These are phyloP conservation scores for Colletotrichum kahawae DNA, from an alignment of 2,329 filamentous ascomycete species.

Conservation along the genomic window DNA sequence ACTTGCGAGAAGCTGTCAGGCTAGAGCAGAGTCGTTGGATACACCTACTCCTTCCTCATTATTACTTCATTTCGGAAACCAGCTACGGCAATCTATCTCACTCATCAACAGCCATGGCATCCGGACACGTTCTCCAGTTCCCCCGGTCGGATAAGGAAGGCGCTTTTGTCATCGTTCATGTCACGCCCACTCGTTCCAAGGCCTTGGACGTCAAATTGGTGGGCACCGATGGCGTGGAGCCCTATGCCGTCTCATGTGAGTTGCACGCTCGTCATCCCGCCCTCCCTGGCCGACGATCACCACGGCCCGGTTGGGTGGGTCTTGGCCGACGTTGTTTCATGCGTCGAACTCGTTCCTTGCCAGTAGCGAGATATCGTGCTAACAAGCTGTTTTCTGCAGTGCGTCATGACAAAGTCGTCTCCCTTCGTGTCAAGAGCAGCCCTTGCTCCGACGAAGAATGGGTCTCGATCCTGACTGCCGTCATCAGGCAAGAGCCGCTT, in stretches of 20 bases:
- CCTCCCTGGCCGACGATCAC: slow-evolving; percentile 16
- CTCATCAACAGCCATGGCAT: slow-evolving; percentile 4
- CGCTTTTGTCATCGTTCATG: slow-evolving; percentile 65
- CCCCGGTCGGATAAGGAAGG: slow-evolving; percentile 57
- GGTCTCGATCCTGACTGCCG: slow-evolving; percentile 62
- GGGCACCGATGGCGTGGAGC: slow-evolving; percentile 69
- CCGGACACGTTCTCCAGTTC: slow-evolving; percentile 57
- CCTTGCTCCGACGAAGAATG: slow-evolving; percentile 69
- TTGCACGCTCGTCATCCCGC: slow-evolving; percentile 27
- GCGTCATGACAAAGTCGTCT: slow-evolving; percentile 54
- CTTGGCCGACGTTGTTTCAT: slow-evolving; percentile 24
- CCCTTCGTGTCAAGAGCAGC: slow-evolving; percentile 58
- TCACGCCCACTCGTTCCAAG: slow-evolving; percentile 51
- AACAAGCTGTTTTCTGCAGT: slow-evolving; percentile 17
- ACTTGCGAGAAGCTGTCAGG: background rate
- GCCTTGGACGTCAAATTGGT: slow-evolving; percentile 70
- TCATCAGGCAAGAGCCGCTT: slow-evolving; percentile 58
- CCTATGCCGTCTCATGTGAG: slow-evolving; percentile 65
- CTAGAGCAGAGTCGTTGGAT: background rate
- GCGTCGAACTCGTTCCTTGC: slow-evolving; percentile 13
- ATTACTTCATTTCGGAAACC: background rate
- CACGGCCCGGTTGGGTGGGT: slow-evolving; percentile 16
- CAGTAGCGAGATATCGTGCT: background rate
- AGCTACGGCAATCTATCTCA: background rate
- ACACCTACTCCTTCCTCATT: background rate